Evolutionary conservation across 2,329 filamentous ascomycete species (phyloP).

Genomic region (Pseudohalonectria lignicola): DNA sequence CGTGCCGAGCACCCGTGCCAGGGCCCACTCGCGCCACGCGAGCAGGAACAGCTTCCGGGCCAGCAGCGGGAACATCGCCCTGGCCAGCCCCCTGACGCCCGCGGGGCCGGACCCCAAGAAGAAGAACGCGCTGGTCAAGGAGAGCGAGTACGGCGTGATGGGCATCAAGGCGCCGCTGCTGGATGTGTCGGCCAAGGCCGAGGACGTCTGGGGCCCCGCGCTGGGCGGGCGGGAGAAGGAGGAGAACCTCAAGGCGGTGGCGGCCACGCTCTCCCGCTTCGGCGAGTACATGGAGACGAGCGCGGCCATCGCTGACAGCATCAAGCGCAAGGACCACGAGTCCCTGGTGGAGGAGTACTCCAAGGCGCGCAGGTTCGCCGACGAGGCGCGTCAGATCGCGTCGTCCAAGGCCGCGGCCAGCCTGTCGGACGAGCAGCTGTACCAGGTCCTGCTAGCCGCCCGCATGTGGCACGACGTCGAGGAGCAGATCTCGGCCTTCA

Average conservation of each 20-base stretch:
- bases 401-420: constrained; percentile 40
- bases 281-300: constrained; percentile 75
- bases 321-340: constrained; percentile 87
- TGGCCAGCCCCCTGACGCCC: constrained; percentile 24
- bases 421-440: constrained; percentile 68
- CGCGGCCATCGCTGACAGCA: constrained; percentile 66
- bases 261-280: constrained; percentile 66
- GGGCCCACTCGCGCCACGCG: constrained; percentile 51
- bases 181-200: constrained; percentile 85
- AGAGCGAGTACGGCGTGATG: constrained; percentile 80
- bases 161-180: constrained; percentile 82
- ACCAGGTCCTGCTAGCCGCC: constrained; percentile 78
- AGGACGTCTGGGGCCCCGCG: constrained; percentile 95
- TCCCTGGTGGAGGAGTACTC: constrained; percentile 77
- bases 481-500: constrained; percentile 75
- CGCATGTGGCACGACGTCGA: constrained; percentile 95
- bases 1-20: constrained; percentile 15
- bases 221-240: constrained; percentile 86
- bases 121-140: constrained; percentile 86
- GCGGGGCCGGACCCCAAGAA: constrained; percentile 46
- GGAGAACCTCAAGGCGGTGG: constrained; percentile 69
- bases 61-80: constrained; percentile 24
- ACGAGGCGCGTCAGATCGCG: constrained; percentile 63
- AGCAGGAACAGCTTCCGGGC: constrained; percentile 58
- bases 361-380: constrained; percentile 69